Evolutionary conservation across 1,284 basidiomycete genomes (phyloP), one percentile per base, ranked within the genome.

Genomic region (Irpex sp.): DNA sequence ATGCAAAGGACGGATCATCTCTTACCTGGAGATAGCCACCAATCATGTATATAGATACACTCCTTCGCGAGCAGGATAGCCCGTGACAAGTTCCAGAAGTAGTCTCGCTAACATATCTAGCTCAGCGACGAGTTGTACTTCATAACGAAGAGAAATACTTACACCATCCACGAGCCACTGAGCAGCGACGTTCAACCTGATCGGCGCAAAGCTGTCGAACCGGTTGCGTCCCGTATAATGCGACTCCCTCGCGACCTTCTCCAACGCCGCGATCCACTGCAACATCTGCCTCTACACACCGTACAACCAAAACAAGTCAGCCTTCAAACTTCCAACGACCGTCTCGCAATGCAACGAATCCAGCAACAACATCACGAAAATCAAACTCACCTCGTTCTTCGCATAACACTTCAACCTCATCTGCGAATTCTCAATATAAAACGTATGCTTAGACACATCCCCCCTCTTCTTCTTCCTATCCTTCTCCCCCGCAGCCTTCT

Each of bases 91-190:
- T 96, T 96, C 96, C 95, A 98, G 76, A 94, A 96, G 72, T 98
- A 98, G 72, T 98, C 95, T 16, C 95, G 87, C 90, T 94, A 45
- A n/a, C 53, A 5, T 5, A 3, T 28, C 28, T 28, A 3, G 5
- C 28, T 19, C 45, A 54, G 52, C 23, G 5, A 10, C n/a, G n/a
- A n/a, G n/a, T n/a, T n/a, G n/a, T n/a, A n/a, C n/a, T n/a, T n/a
- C n/a, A n/a, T n/a, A n/a, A n/a, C n/a, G n/a, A n/a, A n/a, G n/a
- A n/a, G n/a, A n/a, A n/a, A n/a, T n/a, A n/a, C 87, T 69, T 65
- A 94, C 92, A 6, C 96, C 97, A 75, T 99, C 97, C n/a, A 98
- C 95, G 3, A 99, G 86, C 97, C 97, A 99, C 70, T 98, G 96
- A 0, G 95, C 93, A 42, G 93, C 90, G 2, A 96, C 96, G 69